Base-by-base conservation (phyloP, 2,329 filamentous ascomycete genomes). In the Immersiporthe knoxdaviesiana region DNA sequence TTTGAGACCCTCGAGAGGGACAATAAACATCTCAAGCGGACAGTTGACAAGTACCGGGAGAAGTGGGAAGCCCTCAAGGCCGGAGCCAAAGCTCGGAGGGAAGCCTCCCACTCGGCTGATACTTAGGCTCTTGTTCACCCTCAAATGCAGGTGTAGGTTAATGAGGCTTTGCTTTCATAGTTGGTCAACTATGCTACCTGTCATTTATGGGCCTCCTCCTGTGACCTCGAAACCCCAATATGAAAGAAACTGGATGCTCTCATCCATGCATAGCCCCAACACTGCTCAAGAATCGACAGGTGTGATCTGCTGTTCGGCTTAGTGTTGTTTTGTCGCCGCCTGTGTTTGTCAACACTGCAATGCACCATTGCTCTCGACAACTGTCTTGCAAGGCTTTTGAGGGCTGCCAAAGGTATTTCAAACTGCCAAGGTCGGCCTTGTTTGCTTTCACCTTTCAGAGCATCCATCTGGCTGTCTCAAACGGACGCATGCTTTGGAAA, bases 1-100 rank as follows among this genome's bases (percentile, higher is more conserved):
- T 85, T 90, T 74, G 88, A 91, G 62, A 85, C 85, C 61, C 81
- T 93, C 62, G 88, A 97, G 81, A 84, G 82, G 76, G 86, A 87
- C 67, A 84, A 88, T 64, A 81, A 81, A 41, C 87, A 85, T 74
- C 84, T 85, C 77, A 81, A 86, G 71, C 83, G 84, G 74, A 88
- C 86, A 69, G 76, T 89, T 65, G 81, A 83, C 63, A 87, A 87
- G 75, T 89, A 89, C 72, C 80, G 87, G 21, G 86, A 88, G 71
- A 85, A 86, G 74, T 89, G 87, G 87, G 87, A 89, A 74, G 81
- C 85, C 76, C 78, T 89, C 58, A 89, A 88, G 75, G 87, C 87
- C 0, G 86, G 86, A 0, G 87, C 87, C 63, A 89, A 89, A 78
- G 87, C 87, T 7, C 78, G 87, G 59, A 77, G 81, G 59, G 82